Percentiles rank a stretch among this genome's conserved stretches.
phyloP scores from a whole-genome alignment of 768 basidiomycete species.

The Psilocybe tampanensis region DNA sequence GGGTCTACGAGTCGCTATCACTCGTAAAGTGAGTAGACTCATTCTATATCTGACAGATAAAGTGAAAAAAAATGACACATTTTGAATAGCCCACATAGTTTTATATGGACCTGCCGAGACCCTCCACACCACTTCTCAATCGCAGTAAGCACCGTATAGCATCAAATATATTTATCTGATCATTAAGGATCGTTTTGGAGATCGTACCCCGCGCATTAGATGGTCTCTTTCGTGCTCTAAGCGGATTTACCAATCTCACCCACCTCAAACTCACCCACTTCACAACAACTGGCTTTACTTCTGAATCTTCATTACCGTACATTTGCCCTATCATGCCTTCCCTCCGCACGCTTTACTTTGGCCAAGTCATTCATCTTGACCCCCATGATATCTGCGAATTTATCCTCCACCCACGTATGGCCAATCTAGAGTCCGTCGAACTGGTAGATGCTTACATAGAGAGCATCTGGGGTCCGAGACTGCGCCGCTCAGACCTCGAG shows the following conservation, averaged over 20 bases:
- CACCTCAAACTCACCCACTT: conserved; percentile 52
- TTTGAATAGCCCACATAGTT: conserved; percentile 42
- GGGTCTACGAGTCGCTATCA: conserved; percentile 26
- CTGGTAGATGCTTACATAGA: conserved; percentile 57
- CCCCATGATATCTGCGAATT: conserved; percentile 40
- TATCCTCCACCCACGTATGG: conserved; percentile 22
- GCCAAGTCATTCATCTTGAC: conserved; percentile 50
- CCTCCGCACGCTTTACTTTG: conserved; percentile 46
- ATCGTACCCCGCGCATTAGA: conserved; percentile 43
- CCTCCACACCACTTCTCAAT: conserved; percentile 63
- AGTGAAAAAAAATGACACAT: neutral
- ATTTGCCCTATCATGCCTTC: conserved; percentile 37
- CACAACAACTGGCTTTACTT: conserved; percentile 9
- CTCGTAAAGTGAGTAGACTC: conserved; percentile 24
- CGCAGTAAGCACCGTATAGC: conserved; percentile 42
- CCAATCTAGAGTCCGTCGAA: conserved; percentile 34
- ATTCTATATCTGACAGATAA: neutral
- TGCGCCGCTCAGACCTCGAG: conserved; percentile 53
- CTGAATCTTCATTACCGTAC: conserved; percentile 6
- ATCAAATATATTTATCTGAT: neutral
- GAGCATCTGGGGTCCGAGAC: conserved; percentile 60
- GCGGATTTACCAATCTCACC: conserved; percentile 44
- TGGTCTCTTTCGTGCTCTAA: conserved; percentile 41
- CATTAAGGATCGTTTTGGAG: conserved; percentile 22
- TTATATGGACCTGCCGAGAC: conserved; percentile 63